phyloP scores from a whole-genome alignment of 139 green algal genomes.

The Chlorella sp. region DNA sequence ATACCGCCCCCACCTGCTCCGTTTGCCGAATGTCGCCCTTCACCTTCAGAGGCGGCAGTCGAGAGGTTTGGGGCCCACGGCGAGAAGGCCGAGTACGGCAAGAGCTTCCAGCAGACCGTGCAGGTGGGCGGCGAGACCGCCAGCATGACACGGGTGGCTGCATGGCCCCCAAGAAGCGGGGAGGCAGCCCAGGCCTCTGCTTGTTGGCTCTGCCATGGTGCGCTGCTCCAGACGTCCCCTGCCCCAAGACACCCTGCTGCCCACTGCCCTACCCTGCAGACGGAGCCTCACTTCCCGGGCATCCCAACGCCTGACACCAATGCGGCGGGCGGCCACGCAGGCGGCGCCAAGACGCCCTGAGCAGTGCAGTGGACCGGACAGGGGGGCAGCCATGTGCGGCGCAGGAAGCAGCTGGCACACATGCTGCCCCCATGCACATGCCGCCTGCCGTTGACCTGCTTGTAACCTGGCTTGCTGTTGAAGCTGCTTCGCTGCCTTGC shows the following conservation, averaged over 20 bases:
- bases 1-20: background rate
- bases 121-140: background rate
- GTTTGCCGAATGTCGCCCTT: background rate
- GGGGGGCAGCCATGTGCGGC: too few species aligned
- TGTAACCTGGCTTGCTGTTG: too few species aligned
- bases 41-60: conserved; percentile 10
- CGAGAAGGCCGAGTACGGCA: conserved; percentile 25
- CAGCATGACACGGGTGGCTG: too few species aligned
- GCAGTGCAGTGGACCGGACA: background rate
- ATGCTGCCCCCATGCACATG: background rate
- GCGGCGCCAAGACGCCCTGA: conserved; percentile 30
- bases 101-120: background rate
- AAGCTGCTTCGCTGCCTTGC: too few species aligned
- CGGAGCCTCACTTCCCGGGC: conserved; percentile 6
- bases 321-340: background rate
- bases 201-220: too few species aligned
- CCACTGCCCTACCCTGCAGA: background rate
- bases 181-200: too few species aligned
- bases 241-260: too few species aligned
- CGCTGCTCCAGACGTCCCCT: too few species aligned
- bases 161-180: too few species aligned
- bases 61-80: conserved; percentile 33
- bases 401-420: too few species aligned
- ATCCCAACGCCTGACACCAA: conserved; percentile 28
- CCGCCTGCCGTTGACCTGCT: background rate